Evolutionary conservation across 108 stramenopile genomes (phyloP).

Genomic region (Chaetoceros muelleri): DNA sequence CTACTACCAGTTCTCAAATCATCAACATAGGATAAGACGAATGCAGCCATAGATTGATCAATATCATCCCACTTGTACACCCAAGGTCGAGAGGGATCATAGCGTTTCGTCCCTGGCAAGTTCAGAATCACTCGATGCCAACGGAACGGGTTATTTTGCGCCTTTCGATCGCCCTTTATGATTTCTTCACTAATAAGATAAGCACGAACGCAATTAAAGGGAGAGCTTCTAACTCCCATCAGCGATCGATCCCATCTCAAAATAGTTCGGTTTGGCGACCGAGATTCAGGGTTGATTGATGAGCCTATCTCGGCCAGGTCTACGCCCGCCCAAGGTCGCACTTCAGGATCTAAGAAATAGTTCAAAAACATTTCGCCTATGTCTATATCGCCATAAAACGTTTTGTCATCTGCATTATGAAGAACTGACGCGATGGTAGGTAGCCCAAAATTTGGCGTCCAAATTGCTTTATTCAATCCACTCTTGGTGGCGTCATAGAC

Average conservation of each 20-base stretch:
- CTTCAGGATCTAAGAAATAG: constrained; percentile 14
- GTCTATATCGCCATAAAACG: constrained; percentile 23
- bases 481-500: constrained; percentile 32
- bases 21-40: constrained; percentile 21
- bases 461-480: constrained; percentile 21
- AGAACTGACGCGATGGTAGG: constrained; percentile 16
- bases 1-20: constrained; percentile 16
- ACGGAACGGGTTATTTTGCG: constrained; percentile 12
- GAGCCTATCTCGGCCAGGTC: constrained; percentile 9
- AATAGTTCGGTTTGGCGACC: constrained; percentile 2
- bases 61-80: constrained; percentile 13
- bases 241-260: constrained; percentile 18
- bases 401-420: not conserved
- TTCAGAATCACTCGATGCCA: constrained; percentile 22
- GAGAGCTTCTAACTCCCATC: constrained; percentile 32
- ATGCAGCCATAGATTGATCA: constrained; percentile 15
- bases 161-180: constrained; percentile 8
- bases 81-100: constrained; percentile 25
- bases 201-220: constrained; percentile 11
- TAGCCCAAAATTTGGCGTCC: constrained; percentile 20
- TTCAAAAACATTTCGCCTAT: constrained; percentile 33
- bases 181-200: constrained; percentile 6
- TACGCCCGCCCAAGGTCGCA: constrained; percentile 16
- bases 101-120: constrained; percentile 17
- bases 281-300: no score